These are phyloP conservation scores for Quercus dentata DNA, from an alignment of 306 rosid genomes.

Conservation along the genomic window DNA sequence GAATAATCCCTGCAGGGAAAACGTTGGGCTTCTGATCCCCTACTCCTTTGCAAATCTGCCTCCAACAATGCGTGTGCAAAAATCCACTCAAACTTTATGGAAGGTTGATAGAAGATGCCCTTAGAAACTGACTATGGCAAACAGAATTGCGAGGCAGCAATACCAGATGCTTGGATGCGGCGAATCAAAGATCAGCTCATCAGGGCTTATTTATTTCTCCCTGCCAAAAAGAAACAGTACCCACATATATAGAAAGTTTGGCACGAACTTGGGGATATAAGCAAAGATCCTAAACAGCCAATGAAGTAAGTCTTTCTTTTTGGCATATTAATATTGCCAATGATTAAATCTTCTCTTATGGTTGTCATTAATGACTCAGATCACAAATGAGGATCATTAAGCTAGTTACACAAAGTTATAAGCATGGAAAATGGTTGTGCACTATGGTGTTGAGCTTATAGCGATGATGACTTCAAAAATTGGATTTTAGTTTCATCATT, in stretches of 20 bases:
- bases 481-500: too few species aligned
- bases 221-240: slow-evolving; percentile 65
- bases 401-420: too few species aligned
- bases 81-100: slow-evolving; percentile 25
- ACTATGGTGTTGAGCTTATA: too few species aligned
- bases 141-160: slow-evolving; percentile 34
- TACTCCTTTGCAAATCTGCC: slow-evolving; percentile 8
- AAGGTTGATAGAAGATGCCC: slow-evolving; percentile 29
- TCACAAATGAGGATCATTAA: too few species aligned
- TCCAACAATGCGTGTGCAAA: slow-evolving; percentile 28
- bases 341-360: too few species aligned
- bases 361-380: too few species aligned
- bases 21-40: too few species aligned
- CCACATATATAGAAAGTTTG: slow-evolving; percentile 73
- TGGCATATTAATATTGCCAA: background rate
- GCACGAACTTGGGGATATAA: slow-evolving; percentile 74
- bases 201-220: slow-evolving; percentile 78
- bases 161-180: slow-evolving; percentile 47
- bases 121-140: slow-evolving; percentile 21
- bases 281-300: slow-evolving; percentile 82
- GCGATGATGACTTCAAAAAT: too few species aligned
- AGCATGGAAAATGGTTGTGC: too few species aligned
- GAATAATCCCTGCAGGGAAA: too few species aligned
- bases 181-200: slow-evolving; percentile 83
- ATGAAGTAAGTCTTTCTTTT: slow-evolving; percentile 49